phyloP scores from a whole-genome alignment of 352 stramenopile genomes.

The Aphanomyces euteiches region DNA sequence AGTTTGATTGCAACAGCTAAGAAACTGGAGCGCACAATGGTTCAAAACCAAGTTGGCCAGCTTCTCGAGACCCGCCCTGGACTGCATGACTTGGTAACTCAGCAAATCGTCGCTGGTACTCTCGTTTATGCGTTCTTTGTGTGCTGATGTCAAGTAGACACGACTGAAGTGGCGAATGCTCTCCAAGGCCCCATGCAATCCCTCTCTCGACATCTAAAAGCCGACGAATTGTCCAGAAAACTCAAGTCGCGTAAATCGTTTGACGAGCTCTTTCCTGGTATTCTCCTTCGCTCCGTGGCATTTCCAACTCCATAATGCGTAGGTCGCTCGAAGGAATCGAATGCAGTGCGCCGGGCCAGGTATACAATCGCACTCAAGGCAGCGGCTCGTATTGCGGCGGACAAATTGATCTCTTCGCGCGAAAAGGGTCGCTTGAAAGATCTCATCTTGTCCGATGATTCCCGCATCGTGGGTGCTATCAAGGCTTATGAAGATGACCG shows the following conservation, averaged over 20 bases:
- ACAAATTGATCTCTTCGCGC: conserved; percentile 73
- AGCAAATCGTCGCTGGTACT: conserved; percentile 66
- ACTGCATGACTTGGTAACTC: conserved; percentile 70
- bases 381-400: conserved; percentile 64
- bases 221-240: conserved; percentile 60
- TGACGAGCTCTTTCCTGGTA: conserved; percentile 41
- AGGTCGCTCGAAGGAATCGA: neutral
- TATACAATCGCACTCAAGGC: conserved; percentile 81
- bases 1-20: conserved; percentile 69
- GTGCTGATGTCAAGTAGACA: neutral
- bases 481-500: conserved; percentile 78
- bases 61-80: conserved; percentile 72
- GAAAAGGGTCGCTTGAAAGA: conserved; percentile 80
- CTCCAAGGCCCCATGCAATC: conserved; percentile 69
- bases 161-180: conserved; percentile 35
- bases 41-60: conserved; percentile 78
- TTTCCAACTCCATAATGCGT: neutral
- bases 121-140: neutral
- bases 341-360: conserved; percentile 45
- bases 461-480: conserved; percentile 71
- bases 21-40: conserved; percentile 69
- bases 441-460: conserved; percentile 74
- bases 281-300: neutral
- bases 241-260: conserved; percentile 66
- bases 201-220: conserved; percentile 67